Evolutionary conservation across 2,329 filamentous ascomycete species (phyloP).

Genomic region (Thelonectria rubi): DNA sequence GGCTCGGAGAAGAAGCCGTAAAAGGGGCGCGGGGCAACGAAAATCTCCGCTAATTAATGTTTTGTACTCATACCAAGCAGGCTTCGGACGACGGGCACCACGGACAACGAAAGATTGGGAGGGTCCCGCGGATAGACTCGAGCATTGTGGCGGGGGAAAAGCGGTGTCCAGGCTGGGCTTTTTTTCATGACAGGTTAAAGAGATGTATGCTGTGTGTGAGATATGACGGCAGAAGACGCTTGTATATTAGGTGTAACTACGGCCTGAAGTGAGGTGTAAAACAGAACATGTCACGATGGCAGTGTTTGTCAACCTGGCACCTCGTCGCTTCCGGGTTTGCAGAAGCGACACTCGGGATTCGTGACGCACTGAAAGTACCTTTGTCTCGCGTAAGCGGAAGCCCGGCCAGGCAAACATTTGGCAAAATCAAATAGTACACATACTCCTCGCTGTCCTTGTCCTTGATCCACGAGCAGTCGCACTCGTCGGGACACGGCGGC

Average conservation of each 20-base stretch:
- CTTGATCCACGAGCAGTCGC: constrained; percentile 41
- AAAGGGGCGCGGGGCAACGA: constrained; percentile 16
- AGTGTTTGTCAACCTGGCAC: not conserved
- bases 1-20: constrained; percentile 39
- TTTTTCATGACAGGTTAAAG: constrained; percentile 19
- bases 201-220: not conserved
- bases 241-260: constrained; percentile 32
- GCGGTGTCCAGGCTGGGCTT: constrained; percentile 13
- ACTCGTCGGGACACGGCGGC: constrained; percentile 30
- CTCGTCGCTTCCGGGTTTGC: constrained; percentile 4
- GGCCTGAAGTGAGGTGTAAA: constrained; percentile 21
- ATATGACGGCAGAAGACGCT: constrained; percentile 10
- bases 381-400: constrained; percentile 1
- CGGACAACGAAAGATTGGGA: constrained; percentile 16
- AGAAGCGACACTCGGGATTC: constrained; percentile 42
- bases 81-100: constrained; percentile 22
- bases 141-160: constrained; percentile 25
- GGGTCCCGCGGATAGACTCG: constrained; percentile 31
- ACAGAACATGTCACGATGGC: constrained; percentile 14
- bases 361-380: constrained; percentile 50
- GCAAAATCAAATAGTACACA: no score
- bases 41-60: constrained; percentile 46
- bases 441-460: constrained; percentile 41
- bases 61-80: constrained; percentile 39
- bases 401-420: no score